Evolutionary conservation across 345 rosid genomes (phyloP).

Genomic region (Citrus trifoliata): DNA sequence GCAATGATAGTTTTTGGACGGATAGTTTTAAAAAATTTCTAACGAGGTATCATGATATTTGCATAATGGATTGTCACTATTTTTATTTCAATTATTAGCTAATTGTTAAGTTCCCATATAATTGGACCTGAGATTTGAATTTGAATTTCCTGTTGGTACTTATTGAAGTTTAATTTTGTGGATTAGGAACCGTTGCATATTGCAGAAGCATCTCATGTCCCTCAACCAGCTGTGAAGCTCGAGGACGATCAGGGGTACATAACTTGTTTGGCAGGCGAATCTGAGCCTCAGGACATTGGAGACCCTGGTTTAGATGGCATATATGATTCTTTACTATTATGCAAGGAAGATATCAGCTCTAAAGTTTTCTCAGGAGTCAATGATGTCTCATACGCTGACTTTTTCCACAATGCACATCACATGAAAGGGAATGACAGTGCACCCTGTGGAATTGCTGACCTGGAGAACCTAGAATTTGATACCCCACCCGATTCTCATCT

Average conservation of each 20-base stretch:
- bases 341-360: conserved; percentile 48
- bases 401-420: conserved; percentile 8
- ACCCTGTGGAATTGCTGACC: conserved; percentile 51
- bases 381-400: conserved; percentile 15
- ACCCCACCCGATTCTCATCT: conserved; percentile 66
- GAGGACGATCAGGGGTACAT: conserved; percentile 24
- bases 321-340: conserved; percentile 43
- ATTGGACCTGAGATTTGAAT: not conserved
- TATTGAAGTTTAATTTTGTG: not conserved
- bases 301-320: conserved; percentile 28
- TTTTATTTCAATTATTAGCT: not conserved
- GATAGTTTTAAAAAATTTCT: not conserved
- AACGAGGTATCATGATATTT: not conserved
- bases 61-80: not conserved
- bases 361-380: conserved; percentile 28
- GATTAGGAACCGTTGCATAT: conserved; percentile 35
- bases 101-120: not conserved
- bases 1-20: not conserved
- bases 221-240: conserved; percentile 5
- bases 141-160: not conserved
- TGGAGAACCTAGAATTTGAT: conserved; percentile 69
- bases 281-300: conserved; percentile 45
- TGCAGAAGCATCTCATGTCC: conserved; percentile 27
- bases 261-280: conserved; percentile 65
- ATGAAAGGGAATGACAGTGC: conserved; percentile 15